Conservation (phyloP, 2,329 filamentous ascomycete genomes). For the Clathrospora elynae region DNA sequence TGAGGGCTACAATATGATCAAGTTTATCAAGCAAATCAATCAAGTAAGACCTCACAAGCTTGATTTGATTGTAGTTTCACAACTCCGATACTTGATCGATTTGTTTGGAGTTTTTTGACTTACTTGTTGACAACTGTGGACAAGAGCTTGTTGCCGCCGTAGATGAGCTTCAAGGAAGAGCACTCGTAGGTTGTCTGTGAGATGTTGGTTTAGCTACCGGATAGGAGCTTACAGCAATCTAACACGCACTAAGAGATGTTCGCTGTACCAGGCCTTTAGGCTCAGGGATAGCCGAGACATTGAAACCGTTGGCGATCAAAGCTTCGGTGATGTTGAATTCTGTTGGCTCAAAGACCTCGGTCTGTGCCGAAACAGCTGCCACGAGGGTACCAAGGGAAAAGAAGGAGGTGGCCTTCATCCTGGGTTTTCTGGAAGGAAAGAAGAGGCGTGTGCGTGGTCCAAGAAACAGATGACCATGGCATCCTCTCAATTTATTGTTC, state of each 20-base stretch:
- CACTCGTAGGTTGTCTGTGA: conserved; percentile 25
- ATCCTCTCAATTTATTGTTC: conserved; percentile 6
- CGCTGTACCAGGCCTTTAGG: conserved; percentile 10
- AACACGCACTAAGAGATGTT: conserved; percentile 16
- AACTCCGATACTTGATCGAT: too few species aligned
- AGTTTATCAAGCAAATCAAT: too few species aligned
- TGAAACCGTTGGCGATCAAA: conserved; percentile 24
- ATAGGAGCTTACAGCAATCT: conserved; percentile 28
- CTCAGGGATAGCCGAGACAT: conserved; percentile 27
- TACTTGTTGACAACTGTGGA: too few species aligned
- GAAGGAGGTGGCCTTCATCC: conserved; percentile 16
- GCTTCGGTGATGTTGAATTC: conserved; percentile 29
- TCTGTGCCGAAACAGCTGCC: conserved; percentile 15
- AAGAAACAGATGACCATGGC: background rate
- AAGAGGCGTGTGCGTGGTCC: conserved; percentile 2
- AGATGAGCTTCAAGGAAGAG: conserved; percentile 29
- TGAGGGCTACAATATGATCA: too few species aligned
- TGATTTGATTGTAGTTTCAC: too few species aligned
- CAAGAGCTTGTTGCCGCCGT: conserved; percentile 24
- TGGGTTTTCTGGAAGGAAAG: background rate
- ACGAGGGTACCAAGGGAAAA: conserved; percentile 15
- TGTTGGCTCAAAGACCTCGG: conserved; percentile 21
- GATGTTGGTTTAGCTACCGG: conserved; percentile 3
- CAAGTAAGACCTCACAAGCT: too few species aligned
- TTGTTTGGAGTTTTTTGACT: too few species aligned